These are phyloP conservation scores for Candida piceae DNA, from an alignment of 805 yeast genomes.

Conservation along the genomic window DNA sequence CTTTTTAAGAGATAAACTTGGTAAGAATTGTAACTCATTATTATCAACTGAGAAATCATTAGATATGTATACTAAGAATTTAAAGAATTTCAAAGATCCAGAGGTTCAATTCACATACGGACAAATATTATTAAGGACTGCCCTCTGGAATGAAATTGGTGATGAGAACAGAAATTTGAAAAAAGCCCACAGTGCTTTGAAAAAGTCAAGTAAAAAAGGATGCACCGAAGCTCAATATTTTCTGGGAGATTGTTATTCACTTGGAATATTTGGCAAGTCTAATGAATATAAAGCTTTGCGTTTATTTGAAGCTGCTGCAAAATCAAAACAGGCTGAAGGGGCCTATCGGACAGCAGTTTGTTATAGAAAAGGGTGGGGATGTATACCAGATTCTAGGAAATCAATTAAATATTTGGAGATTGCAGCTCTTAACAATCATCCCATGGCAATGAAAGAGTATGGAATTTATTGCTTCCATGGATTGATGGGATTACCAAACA, in stretches of 20 bases:
- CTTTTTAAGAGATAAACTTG: constrained; percentile 11
- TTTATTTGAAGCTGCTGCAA: constrained; percentile 84
- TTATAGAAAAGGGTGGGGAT: constrained; percentile 91
- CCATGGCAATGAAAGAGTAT: constrained; percentile 93
- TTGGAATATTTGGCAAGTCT: constrained; percentile 77
- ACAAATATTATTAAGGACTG: constrained; percentile 55
- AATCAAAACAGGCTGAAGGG: constrained; percentile 87
- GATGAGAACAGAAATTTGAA: constrained; percentile 50
- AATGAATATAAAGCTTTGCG: constrained; percentile 73
- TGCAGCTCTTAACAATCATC: constrained; percentile 89
- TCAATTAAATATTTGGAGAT: constrained; percentile 76
- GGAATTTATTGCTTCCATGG: constrained; percentile 84
- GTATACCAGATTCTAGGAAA: constrained; percentile 80
- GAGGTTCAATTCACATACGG: constrained; percentile 86
- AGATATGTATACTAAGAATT: constrained; percentile 82
- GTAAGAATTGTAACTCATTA: constrained; percentile 32
- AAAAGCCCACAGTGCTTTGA: constrained; percentile 54
- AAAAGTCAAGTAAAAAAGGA: constrained; percentile 71
- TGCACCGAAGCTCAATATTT: constrained; percentile 88
- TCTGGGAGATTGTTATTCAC: constrained; percentile 82
- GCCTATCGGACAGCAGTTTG: constrained; percentile 90
- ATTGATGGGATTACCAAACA: constrained; percentile 73
- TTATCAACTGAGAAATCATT: constrained; percentile 52
- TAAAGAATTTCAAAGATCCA: constrained; percentile 80
- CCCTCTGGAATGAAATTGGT: constrained; percentile 11